A percentile compares a stretch with the other conserved stretches of the same genome.
Evolutionary conservation across 1,139 yeast species (phyloP).

Genomic region (Zygosaccharomyces sapae): DNA sequence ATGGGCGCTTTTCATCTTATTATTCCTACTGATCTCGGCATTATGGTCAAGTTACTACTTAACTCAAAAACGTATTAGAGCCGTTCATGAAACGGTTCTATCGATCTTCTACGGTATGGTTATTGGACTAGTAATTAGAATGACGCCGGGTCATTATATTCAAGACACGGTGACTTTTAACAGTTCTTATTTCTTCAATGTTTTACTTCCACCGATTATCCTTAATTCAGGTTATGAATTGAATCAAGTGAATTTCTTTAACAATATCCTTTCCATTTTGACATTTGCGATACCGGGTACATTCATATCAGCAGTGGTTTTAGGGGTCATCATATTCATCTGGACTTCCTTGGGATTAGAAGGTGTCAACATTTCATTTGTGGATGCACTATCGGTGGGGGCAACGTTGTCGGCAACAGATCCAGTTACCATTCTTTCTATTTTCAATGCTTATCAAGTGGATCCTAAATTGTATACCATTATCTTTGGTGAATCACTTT

Average conservation of each 20-base stretch:
- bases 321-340: constrained; percentile 76
- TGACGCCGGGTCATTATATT: constrained; percentile 92
- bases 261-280: constrained; percentile 84
- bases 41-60: constrained; percentile 92
- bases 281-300: constrained; percentile 98
- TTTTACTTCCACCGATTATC: constrained; percentile 92
- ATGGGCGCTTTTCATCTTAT: constrained; percentile 90
- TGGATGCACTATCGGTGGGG: constrained; percentile 94
- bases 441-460: constrained; percentile 96
- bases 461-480: constrained; percentile 96
- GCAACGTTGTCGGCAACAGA: constrained; percentile 98
- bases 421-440: constrained; percentile 94
- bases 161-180: constrained; percentile 96
- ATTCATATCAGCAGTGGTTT: constrained; percentile 80
- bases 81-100: constrained; percentile 93
- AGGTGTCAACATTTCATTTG: constrained; percentile 81
- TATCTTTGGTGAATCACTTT: constrained; percentile 90
- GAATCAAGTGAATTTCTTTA: constrained; percentile 91
- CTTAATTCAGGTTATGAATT: constrained; percentile 93
- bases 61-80: constrained; percentile 86
- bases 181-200: constrained; percentile 89
- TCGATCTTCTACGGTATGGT: constrained; percentile 96
- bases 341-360: constrained; percentile 94
- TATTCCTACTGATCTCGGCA: constrained; percentile 78
- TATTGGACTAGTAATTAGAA: constrained; percentile 84